Base-by-base conservation (phyloP, 2,329 filamentous ascomycete species). In the Epichloe hybrida region DNA sequence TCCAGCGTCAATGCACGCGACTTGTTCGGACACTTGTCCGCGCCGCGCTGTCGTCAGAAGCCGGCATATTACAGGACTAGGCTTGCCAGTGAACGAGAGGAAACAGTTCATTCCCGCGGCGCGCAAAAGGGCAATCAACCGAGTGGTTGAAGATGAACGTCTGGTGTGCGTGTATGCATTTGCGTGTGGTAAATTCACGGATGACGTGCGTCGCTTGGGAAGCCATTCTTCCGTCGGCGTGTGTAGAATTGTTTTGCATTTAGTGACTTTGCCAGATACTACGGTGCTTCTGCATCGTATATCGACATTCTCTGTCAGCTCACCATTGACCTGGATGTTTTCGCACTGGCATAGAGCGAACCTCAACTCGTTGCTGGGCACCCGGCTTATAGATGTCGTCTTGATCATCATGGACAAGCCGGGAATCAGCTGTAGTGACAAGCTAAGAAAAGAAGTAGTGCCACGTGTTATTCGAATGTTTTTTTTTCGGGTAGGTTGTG, bases 371-470 rank as follows among this genome's bases (percentile, higher is more conserved):
- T 74, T 76, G 73, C 74, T 77, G 73, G 73, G 73, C 73, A 72
- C 73, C 72, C 69, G 69, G 65, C 62, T 71, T 74, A 64, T 69
- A 77, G 73, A 73, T 63, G 66, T 73, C 74, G 73, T 76, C 68
- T 73, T 76, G 72, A 67, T 67, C 64, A 60, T 76, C 69, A 55
- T 66, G 64, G 74, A 77, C 58, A 72, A 66, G 67, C 64, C 70
- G 73, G 74, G 74, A 76, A 77, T 77, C 73, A 76, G 73, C 73
- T 75, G 74, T 75, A 75, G 74, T 72, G 68, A 77, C 73, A 77
- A 73, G 49, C 49, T 5, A 17, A 15, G 37, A n/a, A 13, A 20
- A 42, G 36, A 38, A 38, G 36, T 38, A 38, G n/a, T 40, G 7
- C n/a, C 20, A 40, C 2, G 4, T 40, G 4, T 40, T 20, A 13